Evolutionary conservation across 441 rosid species (phyloP), one percentile per base, ranked within the genome.

Genomic region (Brassica balearica): DNA sequence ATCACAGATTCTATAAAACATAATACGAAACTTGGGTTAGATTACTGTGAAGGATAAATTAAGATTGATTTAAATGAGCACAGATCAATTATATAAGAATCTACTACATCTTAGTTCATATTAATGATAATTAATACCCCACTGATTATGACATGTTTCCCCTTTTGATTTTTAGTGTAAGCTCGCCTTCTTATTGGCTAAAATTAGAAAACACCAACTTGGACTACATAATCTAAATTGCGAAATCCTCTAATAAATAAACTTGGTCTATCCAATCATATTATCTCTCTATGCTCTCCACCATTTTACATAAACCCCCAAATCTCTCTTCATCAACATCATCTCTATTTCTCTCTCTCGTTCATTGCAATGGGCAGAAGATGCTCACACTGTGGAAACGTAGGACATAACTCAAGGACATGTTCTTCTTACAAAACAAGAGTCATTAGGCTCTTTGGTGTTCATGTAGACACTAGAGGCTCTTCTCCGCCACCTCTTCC

Each of bases 381-480:
- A 78, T 92, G 97, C 86, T 92, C 98, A 75, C 93, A 89, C 81
- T 93, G 97, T 77, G 93, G 97, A 72, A 92, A 84, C 86, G 68
- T 78, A 12, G 98, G 98, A 53, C 98, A 93, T 71, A 93, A 93
- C 87, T 88, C 97, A 43, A 88, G 97, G 78, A 94, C 97, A 65
- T 92, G 98, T 82, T 81, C 85, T 60, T 65, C 74, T 65, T 74
- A 69, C 84, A 80, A 68, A 79, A 83, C 84, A 14, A 51, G 80
- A 70, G 27, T 15, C 56, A 69, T 60, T 77, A 86, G 85, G 82
- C 91, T 94, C 80, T 92, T 94, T 56, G 98, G 98, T 8, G 93
- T 94, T 74, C 94, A 86, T 56, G 89, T 94, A 76, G 92, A 87
- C 81, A 68, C 84, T 4, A 76, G 83, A 65, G 69, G 83, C 17